Conservation (phyloP, 768 basidiomycete species). For the Austroboletus eburneus region DNA sequence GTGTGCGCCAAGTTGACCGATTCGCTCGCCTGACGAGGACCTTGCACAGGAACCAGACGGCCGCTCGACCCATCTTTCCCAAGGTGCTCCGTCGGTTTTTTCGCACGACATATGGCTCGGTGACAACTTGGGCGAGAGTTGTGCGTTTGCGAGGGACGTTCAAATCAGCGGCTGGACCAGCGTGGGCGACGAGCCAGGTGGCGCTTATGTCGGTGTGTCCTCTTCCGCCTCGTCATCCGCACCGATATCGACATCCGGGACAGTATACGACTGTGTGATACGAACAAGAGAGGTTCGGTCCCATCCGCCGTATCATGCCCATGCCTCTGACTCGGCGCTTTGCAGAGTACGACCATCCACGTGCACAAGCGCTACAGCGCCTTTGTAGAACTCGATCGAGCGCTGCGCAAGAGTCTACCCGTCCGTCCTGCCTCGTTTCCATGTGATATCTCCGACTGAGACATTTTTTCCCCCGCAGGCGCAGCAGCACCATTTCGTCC, state of each 20-base stretch:
- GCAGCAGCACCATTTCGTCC: conserved; percentile 45
- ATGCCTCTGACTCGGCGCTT: not conserved
- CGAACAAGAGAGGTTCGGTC: conserved; percentile 52
- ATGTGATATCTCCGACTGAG: not conserved
- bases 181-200: conserved; percentile 62
- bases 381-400: conserved; percentile 51
- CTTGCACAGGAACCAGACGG: conserved; percentile 20
- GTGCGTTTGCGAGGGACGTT: conserved; percentile 61
- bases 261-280: conserved; percentile 67
- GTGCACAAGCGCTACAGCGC: conserved; percentile 64
- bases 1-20: not conserved
- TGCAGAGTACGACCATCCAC: conserved; percentile 58
- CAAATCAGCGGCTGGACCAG: conserved; percentile 66
- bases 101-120: conserved; percentile 69
- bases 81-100: conserved; percentile 50
- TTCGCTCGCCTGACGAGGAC: not conserved
- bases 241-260: no score
- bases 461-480: conserved; percentile 29
- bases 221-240: no score
- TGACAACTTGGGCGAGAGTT: conserved; percentile 52
- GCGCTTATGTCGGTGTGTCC: conserved; percentile 59
- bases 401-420: conserved; percentile 49
- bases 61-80: conserved; percentile 23
- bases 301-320: not conserved
- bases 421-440: conserved; percentile 30